Base-by-base conservation (phyloP, 2,329 filamentous ascomycete genomes). In the Fusarium sp. region DNA sequence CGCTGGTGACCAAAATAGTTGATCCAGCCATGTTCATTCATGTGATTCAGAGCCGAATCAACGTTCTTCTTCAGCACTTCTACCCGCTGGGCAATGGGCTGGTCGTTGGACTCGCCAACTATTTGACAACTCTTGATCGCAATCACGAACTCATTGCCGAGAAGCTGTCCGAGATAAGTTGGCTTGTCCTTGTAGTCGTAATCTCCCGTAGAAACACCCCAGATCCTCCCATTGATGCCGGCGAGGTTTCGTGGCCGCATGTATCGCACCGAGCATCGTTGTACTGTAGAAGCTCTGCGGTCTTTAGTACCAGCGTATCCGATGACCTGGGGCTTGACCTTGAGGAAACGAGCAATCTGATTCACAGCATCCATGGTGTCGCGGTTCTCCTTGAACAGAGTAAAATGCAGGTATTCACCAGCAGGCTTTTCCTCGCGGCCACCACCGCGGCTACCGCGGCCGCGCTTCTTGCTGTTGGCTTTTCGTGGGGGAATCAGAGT, bases 1-100 rank as follows among this genome's bases (percentile, higher is more conserved):
- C 96, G 91, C 83, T 99, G 96, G n/a, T 98, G 90, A 14, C 96
- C 96, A 79, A 95, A 99, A 84, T 98, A 99, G 83, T 99, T 99
- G 83, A 99, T 91, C 86, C 97, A 99, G 6, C 96, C 96, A 50
- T 92, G 88, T 48, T 90, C 84, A 62, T 88, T 86, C 75, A 98
- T 89, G 72, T 92, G 89, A 47, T 88, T 85, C 57, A 98, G 84
- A 2, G 94, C 87, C 20, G 87, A 81, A 63, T 86, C 86, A 15
- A 91, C 85, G 42, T 88, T 80, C 32, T 73, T 62, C 61, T 75
- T 78, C 50, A 85, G 73, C 39, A 76, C 73, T 22, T 79, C 75
- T 14, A 83, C 74, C 38, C 78, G 79, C 32, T 82, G 79, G 10
- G 72, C 44, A 12, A 81, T 63, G 1, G 79, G 45, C 30, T 76